phyloP scores from a whole-genome alignment of 2,329 filamentous ascomycete species.

The Hirsutella thompsonii region DNA sequence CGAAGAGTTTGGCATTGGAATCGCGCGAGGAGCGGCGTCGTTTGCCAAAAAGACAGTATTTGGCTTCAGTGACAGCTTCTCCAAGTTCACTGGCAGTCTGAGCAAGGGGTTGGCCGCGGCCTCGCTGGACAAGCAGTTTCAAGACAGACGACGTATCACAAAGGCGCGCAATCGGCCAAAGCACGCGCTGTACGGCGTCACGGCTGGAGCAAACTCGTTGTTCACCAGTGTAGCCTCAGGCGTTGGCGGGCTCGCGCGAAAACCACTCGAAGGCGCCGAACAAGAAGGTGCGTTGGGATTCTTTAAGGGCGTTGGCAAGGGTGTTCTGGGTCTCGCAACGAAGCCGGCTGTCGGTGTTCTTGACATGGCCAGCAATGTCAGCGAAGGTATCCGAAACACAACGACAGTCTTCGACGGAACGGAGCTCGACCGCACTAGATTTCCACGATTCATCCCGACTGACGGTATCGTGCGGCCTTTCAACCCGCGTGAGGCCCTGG shows the following conservation, averaged over 20 bases:
- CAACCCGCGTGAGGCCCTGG: conserved; percentile 85
- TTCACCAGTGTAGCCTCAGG: conserved; percentile 87
- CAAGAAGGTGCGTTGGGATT: conserved; percentile 90
- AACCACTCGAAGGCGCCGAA: conserved; percentile 90
- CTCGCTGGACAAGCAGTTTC: conserved; percentile 96
- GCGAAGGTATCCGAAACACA: conserved; percentile 94
- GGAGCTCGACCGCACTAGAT: conserved; percentile 86
- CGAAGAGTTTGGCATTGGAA: conserved; percentile 86
- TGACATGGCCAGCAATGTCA: conserved; percentile 92
- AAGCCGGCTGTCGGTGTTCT: conserved; percentile 96
- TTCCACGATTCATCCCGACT: conserved; percentile 79
- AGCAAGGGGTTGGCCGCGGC: conserved; percentile 93
- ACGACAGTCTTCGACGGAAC: conserved; percentile 96
- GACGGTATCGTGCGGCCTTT: conserved; percentile 94
- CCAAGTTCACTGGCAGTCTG: conserved; percentile 93
- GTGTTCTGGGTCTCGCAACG: conserved; percentile 83
- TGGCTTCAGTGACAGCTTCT: conserved; percentile 92
- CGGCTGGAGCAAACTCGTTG: conserved; percentile 88
- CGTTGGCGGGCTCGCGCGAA: conserved; percentile 82
- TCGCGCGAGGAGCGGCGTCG: conserved; percentile 90
- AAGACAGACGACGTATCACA: conserved; percentile 88
- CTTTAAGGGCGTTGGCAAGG: conserved; percentile 95
- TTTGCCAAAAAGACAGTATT: conserved; percentile 99
- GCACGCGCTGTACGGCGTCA: conserved; percentile 92
- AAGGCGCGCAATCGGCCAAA: conserved; percentile 88